These are phyloP conservation scores for Uncinocarpus reesii DNA, from an alignment of 2,329 filamentous ascomycete species.

Conservation along the genomic window DNA sequence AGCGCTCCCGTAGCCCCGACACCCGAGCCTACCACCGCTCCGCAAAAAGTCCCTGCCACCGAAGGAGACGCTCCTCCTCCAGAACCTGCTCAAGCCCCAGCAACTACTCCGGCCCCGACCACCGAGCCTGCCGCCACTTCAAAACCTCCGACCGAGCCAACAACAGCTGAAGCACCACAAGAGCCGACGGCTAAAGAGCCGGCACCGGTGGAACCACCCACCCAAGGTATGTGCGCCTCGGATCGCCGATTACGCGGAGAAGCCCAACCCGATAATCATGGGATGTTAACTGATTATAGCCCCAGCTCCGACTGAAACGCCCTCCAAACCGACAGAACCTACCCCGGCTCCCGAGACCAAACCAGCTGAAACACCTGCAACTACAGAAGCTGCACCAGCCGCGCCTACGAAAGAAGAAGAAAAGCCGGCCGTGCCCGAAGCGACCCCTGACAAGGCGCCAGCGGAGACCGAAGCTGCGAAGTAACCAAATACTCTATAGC, in stretches of 20 bases:
- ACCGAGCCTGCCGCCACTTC: conserved; percentile 24
- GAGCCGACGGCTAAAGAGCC: neutral
- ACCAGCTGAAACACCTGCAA: conserved; percentile 6
- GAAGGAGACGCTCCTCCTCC: conserved; percentile 12
- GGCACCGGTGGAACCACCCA: neutral
- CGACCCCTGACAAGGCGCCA: conserved; percentile 10
- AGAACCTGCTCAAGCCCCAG: conserved; percentile 14
- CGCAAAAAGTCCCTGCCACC: conserved; percentile 14
- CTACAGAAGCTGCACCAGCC: conserved; percentile 6
- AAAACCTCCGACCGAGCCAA: neutral
- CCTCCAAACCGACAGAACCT: conserved; percentile 6
- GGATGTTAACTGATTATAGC: neutral
- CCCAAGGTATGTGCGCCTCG: neutral
- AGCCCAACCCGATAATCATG: neutral
- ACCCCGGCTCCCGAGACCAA: conserved; percentile 2
- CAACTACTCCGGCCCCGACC: conserved; percentile 10
- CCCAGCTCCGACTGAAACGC: neutral
- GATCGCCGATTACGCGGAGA: no score
- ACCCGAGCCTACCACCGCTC: conserved; percentile 13
- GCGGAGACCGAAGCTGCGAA: conserved; percentile 9
- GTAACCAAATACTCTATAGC: neutral
- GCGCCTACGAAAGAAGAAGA: conserved; percentile 12
- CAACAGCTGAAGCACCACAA: neutral
- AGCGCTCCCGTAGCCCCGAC: conserved; percentile 11
- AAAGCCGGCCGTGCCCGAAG: conserved; percentile 8